Evolutionary conservation across 2,329 filamentous ascomycete species (phyloP), one percentile per base, ranked within the genome.

Genomic region (Aspergillus cejpii): DNA sequence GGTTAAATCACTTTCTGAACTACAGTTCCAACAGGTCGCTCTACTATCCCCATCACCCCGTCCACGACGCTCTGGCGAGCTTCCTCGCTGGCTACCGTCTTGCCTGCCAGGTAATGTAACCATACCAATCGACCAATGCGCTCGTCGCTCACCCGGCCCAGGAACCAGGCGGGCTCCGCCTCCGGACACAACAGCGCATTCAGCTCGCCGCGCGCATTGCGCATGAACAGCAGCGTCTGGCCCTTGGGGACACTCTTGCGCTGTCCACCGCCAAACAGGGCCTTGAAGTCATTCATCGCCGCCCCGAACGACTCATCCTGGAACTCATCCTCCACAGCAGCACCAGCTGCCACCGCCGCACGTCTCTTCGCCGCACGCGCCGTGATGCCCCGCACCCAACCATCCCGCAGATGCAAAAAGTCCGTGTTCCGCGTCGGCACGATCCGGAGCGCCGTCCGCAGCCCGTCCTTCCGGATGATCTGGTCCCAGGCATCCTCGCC

Each of bases 351-450:
- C 2, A 66, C 62, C 6, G 67, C 66, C 41, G 71, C 31, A 77
- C 71, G 29, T 77, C 75, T 73, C 51, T 82, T 75, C 2, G 84
- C 83, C 26, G n/a, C n/a, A n/a, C 85, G 80, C 6, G 79, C 83
- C 43, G 86, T 85, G 52, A 98, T 84, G 17, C 87, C 85, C 5
- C 89, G 80, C 47, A 96, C 87, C 72, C 90, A 94, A 1, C 87
- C 92, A 62, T 98, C 92, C 31, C 91, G 80, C 50, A 98, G 68
- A 65, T 98, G 92, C 53, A 84, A 81, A 67, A 96, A 97, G 67
- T 97, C 90, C 14, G 92, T 98, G 66, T 94, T 89, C 28, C 88
- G 78, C n/a, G 88, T 89, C 0, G 92, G 92, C 2, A 91, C 82
- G 51, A 98, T 84, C 37, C 91, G 79, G 69, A 94, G 82, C 0